phyloP scores from a whole-genome alignment of 139 green algal genomes.

The Tetratostichococcus sp. region DNA sequence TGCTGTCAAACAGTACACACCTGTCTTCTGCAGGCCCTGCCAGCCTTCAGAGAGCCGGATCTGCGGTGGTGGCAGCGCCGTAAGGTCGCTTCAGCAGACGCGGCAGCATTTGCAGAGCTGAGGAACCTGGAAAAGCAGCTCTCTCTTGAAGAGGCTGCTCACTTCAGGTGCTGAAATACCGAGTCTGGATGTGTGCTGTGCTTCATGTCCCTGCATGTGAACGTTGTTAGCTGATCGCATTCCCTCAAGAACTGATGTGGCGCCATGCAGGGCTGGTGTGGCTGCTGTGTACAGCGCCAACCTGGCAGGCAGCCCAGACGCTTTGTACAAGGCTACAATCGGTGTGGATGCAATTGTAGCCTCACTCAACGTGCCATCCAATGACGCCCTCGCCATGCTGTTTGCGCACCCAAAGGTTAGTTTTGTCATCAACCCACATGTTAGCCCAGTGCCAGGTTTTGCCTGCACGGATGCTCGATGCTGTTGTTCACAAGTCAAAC shows the following conservation, averaged over 20 bases:
- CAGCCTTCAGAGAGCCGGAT: slow-evolving; percentile 16
- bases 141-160: slow-evolving; percentile 40
- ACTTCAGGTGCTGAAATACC: slow-evolving; percentile 29
- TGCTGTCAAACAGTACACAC: too few relatives aligned
- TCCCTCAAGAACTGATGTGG: too few relatives aligned
- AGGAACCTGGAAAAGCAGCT: slow-evolving; percentile 26
- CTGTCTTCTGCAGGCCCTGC: background rate
- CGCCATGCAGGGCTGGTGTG: slow-evolving; percentile 15
- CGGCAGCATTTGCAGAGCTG: slow-evolving; percentile 13
- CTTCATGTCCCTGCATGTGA: too few relatives aligned
- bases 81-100: slow-evolving; percentile 14
- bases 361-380: background rate
- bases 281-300: slow-evolving; percentile 31
- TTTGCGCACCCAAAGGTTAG: slow-evolving; percentile 5
- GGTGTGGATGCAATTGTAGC: slow-evolving; percentile 24
- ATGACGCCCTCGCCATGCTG: background rate
- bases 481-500: too few relatives aligned
- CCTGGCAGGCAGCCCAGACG: slow-evolving; percentile 1
- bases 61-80: slow-evolving; percentile 31
- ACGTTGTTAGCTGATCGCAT: too few relatives aligned
- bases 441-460: too few relatives aligned
- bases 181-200: too few relatives aligned
- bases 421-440: too few relatives aligned
- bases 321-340: slow-evolving; percentile 31
- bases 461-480: too few relatives aligned